Evolutionary conservation across 176 grass and related monocot species (phyloP), one percentile per base, ranked within the genome.

Genomic region (Carex myosuroides): DNA sequence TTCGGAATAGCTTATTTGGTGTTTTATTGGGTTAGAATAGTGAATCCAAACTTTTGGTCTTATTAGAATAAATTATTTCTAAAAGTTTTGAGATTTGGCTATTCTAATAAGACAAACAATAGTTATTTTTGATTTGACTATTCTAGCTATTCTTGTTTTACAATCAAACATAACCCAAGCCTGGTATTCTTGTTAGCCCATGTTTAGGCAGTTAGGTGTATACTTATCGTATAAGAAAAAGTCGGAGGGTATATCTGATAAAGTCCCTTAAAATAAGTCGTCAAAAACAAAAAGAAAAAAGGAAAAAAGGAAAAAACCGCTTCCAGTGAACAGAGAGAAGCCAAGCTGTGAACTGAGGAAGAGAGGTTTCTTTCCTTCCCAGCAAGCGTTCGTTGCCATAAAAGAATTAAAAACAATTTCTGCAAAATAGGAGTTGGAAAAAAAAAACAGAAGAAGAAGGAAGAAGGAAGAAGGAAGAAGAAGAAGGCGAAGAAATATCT

Each of bases 281-380:
- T 22, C 20, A 76, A 74, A 76, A 76, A 42, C 30, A 85, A 75
- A 75, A 44, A 89, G 68, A 84, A 84, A 83, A 84, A 84, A 21
- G 21, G 39, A 76, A 67, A 74, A 72, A 71, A 60, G 6, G 22
- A 29, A 37, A 79, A 81, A 87, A 71, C 46, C 79, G 83, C 86
- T 84, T 90, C 80, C 86, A 82, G 85, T 81, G 63, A 85, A 77
- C 48, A 77, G 48, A 77, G 48, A 76, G 22, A 54, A 76, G 76
- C 66, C 86, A 64, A 79, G 86, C 86, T 85, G 77, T 85, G 85
- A 83, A 74, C 88, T 87, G 54, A 81, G 72, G 85, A 50, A 58
- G 33, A 75, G 74, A 81, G 87, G 79, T 91, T 89, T 79, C 91
- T 91, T 91, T 85, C 62, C 65, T 88, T 90, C 79, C 81, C 81